Conservation (phyloP, 2,329 filamentous ascomycete genomes). For the Lecanicillium sp. region DNA sequence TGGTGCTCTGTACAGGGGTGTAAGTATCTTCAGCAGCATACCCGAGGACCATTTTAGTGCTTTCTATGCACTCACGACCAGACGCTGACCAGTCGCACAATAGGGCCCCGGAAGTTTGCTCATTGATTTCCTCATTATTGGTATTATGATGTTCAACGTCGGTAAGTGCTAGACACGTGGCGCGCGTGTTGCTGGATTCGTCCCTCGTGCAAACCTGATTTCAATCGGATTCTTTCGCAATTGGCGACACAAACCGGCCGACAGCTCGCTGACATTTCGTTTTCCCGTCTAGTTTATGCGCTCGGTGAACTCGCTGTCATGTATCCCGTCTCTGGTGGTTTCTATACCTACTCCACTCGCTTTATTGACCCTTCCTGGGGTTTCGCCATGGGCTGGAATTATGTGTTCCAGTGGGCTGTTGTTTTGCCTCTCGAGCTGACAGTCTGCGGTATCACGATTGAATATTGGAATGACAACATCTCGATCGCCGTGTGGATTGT, state of each 20-base stretch:
- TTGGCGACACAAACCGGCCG: too few relatives aligned
- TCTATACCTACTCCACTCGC: constrained; percentile 53
- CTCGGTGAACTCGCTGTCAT: constrained; percentile 55
- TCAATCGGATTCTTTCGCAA: too few relatives aligned
- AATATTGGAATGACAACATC: constrained; percentile 41
- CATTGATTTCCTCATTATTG: constrained; percentile 47
- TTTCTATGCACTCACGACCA: too few relatives aligned
- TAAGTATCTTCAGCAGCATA: constrained; percentile 24
- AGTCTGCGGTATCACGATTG: constrained; percentile 41
- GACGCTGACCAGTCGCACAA: background rate
- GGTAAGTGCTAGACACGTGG: too few relatives aligned
- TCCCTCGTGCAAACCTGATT: too few relatives aligned
- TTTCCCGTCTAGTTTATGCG: constrained; percentile 37
- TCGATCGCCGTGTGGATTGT: constrained; percentile 45
- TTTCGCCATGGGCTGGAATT: constrained; percentile 44
- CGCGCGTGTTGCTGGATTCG: too few relatives aligned
- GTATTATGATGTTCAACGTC: constrained; percentile 55
- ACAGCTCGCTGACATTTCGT: constrained; percentile 3
- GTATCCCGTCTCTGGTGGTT: constrained; percentile 55
- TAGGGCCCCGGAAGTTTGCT: constrained; percentile 34
- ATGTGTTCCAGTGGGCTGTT: constrained; percentile 41
- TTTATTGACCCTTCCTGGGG: constrained; percentile 56
- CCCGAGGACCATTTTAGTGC: too few relatives aligned
- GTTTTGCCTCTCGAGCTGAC: constrained; percentile 44
- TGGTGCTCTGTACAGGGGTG: constrained; percentile 42